Evolutionary conservation across 371 early-diverging fungal species (phyloP).

Genomic region (Rhizopus arrhizus): DNA sequence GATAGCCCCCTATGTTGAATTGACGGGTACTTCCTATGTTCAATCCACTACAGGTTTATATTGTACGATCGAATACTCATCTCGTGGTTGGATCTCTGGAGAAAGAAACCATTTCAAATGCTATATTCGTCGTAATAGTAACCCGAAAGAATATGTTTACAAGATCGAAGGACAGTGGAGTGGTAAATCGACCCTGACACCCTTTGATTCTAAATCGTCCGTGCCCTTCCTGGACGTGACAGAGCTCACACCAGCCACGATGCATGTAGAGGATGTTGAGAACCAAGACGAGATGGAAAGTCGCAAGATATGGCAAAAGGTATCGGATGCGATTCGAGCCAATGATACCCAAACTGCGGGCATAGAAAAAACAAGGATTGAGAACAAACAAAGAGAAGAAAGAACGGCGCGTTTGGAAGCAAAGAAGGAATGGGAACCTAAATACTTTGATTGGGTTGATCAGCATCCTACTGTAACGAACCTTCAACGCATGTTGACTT

Average conservation of each 20-base stretch:
- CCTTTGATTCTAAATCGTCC: conserved; percentile 46
- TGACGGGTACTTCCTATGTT: conserved; percentile 69
- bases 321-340: conserved; percentile 66
- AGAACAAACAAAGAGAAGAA: conserved; percentile 70
- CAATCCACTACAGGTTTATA: conserved; percentile 67
- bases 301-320: conserved; percentile 71
- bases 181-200: conserved; percentile 56
- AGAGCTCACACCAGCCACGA: conserved; percentile 35
- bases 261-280: conserved; percentile 46
- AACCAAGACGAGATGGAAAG: conserved; percentile 68
- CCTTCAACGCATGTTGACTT: conserved; percentile 37
- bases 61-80: conserved; percentile 69
- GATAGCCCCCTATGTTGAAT: conserved; percentile 69
- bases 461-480: conserved; percentile 47
- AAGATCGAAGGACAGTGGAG: conserved; percentile 72
- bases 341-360: conserved; percentile 71
- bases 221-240: conserved; percentile 63
- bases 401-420: conserved; percentile 61
- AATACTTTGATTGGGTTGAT: conserved; percentile 56
- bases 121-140: conserved; percentile 37
- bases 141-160: conserved; percentile 53
- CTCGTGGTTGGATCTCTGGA: conserved; percentile 80
- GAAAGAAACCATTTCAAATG: conserved; percentile 77
- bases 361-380: conserved; percentile 68
- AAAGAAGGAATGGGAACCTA: conserved; percentile 61